These are phyloP conservation scores for Citrus sp. DNA, from an alignment of 345 rosid species.

Conservation along the genomic window DNA sequence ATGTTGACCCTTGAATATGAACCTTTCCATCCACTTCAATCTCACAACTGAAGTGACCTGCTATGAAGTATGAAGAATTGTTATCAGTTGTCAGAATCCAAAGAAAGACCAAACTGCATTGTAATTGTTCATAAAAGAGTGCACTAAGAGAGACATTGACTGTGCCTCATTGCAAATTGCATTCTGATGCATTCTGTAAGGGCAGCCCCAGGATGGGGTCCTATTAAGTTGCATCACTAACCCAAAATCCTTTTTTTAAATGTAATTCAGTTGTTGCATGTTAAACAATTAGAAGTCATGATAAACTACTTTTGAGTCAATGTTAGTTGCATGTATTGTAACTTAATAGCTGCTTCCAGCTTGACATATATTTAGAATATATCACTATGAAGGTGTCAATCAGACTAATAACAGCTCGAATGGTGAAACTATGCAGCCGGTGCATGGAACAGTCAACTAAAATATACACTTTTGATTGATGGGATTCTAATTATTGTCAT, in stretches of 20 bases:
- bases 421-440: neutral
- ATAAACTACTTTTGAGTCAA: no score
- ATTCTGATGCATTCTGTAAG: no score
- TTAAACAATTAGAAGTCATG: no score
- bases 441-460: neutral
- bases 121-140: neutral
- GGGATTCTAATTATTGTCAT: neutral
- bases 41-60: slow-evolving; percentile 65
- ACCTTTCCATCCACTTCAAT: slow-evolving; percentile 55
- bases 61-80: neutral
- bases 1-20: slow-evolving; percentile 40
- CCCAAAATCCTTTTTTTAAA: no score
- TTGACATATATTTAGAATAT: neutral
- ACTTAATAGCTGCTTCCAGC: no score
- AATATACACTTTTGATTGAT: neutral
- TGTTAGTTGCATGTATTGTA: no score
- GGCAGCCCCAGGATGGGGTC: no score
- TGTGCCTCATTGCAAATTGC: neutral
- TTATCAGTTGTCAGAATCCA: neutral
- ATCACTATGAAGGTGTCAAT: neutral
- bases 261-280: no score
- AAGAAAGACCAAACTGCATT: neutral
- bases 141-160: neutral
- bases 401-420: neutral
- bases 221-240: no score